Evolutionary conservation across 805 yeast genomes (phyloP).

Genomic region (Candida silvicultrix): DNA sequence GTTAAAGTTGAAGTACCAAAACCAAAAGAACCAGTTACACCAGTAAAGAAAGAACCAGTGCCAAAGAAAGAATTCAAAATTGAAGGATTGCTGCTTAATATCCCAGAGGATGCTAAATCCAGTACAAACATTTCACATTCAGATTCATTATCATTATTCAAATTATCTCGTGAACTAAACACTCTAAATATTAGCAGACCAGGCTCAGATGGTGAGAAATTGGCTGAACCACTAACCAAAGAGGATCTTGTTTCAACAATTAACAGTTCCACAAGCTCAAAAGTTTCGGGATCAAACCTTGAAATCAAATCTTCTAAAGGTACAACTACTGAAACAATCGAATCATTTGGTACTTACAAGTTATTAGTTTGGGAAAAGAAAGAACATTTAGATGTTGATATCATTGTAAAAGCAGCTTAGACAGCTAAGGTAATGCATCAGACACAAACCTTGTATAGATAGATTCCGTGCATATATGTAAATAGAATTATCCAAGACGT

Average conservation of each 20-base stretch:
- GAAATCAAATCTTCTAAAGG: not conserved
- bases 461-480: not conserved
- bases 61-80: slow-evolving; percentile 1
- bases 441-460: not conserved
- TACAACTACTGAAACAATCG: slow-evolving; percentile 7
- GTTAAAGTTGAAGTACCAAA: not conserved
- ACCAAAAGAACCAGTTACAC: not conserved
- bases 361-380: slow-evolving; percentile 6
- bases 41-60: not conserved
- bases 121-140: not conserved
- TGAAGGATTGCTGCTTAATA: slow-evolving; percentile 16
- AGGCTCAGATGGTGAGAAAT: not conserved
- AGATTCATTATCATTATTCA: slow-evolving; percentile 9
- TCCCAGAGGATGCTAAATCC: slow-evolving; percentile 5
- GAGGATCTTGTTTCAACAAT: not conserved
- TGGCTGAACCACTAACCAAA: not conserved
- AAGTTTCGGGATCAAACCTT: not conserved
- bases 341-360: slow-evolving; percentile 12
- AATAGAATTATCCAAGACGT: not conserved
- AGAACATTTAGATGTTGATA: not conserved
- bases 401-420: not conserved
- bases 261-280: not conserved
- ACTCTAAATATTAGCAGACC: not conserved
- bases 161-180: slow-evolving; percentile 7
- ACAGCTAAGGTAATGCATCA: too few species aligned